Evolutionary conservation across 108 stramenopile genomes (phyloP).

Genomic region (Skeletonema marinoi): DNA sequence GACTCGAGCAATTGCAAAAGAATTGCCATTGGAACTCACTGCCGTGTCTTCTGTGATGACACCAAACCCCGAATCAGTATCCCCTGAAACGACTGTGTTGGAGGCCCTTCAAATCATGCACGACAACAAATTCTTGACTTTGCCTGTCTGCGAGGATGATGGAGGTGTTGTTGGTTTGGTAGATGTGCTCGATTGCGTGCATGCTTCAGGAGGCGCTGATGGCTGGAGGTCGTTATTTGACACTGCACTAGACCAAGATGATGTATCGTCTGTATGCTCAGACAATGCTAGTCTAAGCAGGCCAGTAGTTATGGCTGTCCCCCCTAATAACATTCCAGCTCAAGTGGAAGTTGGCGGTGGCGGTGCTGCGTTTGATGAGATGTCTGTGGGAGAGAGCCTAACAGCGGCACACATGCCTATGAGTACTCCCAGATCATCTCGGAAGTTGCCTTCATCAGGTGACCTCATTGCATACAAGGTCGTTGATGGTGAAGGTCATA

Average conservation of each 20-base stretch:
- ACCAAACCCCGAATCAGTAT: conserved; percentile 87
- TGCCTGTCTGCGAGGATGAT: conserved; percentile 86
- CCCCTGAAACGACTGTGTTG: conserved; percentile 86
- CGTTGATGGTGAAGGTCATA: conserved; percentile 72
- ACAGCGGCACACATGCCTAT: conserved; percentile 29
- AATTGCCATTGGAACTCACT: conserved; percentile 73
- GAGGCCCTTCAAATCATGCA: conserved; percentile 94
- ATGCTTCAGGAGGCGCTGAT: conserved; percentile 82
- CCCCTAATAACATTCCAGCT: conserved; percentile 75
- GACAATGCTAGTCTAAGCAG: conserved; percentile 43
- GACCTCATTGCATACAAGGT: conserved; percentile 69
- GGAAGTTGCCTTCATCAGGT: neutral
- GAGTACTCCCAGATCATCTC: conserved; percentile 18
- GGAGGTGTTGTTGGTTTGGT: conserved; percentile 91
- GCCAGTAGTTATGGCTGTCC: conserved; percentile 33
- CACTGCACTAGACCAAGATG: conserved; percentile 40
- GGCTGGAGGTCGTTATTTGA: conserved; percentile 38
- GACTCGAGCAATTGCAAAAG: conserved; percentile 87
- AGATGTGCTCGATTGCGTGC: conserved; percentile 94
- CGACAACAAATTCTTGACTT: conserved; percentile 91
- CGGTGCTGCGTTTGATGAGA: conserved; percentile 38
- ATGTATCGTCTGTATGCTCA: conserved; percentile 34
- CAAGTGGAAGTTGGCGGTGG: conserved; percentile 68
- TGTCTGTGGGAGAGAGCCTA: conserved; percentile 55
- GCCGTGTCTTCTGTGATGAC: conserved; percentile 87